Conservation (phyloP, 495 filamentous ascomycete species). For the Astrocystis sublimbata region DNA sequence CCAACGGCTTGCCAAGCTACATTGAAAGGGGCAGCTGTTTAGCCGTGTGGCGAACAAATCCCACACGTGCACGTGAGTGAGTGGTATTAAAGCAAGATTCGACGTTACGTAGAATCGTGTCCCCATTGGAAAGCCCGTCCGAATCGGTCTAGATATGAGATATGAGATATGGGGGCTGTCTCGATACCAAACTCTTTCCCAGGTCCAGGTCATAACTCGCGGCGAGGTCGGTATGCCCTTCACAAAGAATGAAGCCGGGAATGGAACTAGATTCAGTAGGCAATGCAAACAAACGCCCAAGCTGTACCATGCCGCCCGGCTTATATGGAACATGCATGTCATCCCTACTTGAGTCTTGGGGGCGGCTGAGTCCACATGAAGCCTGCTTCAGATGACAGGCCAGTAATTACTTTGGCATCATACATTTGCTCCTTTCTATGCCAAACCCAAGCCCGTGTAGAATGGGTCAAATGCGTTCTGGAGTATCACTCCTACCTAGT, state of each 20-base stretch:
- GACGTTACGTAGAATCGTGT: not conserved
- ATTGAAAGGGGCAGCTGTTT: no score
- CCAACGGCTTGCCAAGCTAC: no score
- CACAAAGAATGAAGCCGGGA: not conserved
- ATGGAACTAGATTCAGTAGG: not conserved
- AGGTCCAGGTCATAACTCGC: no score
- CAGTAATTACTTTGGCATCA: not conserved
- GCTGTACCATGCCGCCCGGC: not conserved
- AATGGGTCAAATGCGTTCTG: not conserved
- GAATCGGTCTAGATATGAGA: not conserved
- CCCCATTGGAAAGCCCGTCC: not conserved
- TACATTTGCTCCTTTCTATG: no score
- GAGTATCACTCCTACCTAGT: not conserved
- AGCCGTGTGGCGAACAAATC: not conserved
- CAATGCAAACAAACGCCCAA: not conserved
- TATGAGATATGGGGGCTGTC: no score
- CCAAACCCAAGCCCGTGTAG: not conserved
- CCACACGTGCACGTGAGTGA: not conserved
- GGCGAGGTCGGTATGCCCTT: no score
- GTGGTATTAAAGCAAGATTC: not conserved
- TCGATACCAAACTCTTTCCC: no score
- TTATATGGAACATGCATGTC: constrained; percentile 1
- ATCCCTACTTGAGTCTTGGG: not conserved
- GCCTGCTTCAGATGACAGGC: not conserved
- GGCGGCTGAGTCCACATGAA: not conserved